A percentile compares a stretch with the other conserved stretches of the same genome.
Conservation (phyloP, 345 rosid genomes). For the Triadica sebifera region DNA sequence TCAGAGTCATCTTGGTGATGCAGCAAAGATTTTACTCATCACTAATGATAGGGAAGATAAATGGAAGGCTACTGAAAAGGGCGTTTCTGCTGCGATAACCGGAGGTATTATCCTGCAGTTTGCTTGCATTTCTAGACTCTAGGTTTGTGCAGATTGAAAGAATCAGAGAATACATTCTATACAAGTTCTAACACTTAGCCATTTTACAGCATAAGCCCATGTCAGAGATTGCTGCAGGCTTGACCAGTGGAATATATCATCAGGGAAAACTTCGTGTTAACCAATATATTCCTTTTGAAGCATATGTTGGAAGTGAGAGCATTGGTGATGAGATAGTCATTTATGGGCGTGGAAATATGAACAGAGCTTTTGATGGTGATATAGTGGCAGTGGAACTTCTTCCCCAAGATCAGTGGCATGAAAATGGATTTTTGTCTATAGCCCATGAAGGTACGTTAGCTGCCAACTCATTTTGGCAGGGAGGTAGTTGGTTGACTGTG, state of each 20-base stretch:
- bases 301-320: constrained; percentile 99
- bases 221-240: constrained; percentile 93
- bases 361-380: constrained; percentile 95
- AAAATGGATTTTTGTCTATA: constrained; percentile 65
- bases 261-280: constrained; percentile 97
- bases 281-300: constrained; percentile 93
- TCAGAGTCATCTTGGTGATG: constrained; percentile 76
- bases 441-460: constrained; percentile 72
- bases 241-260: constrained; percentile 87
- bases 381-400: constrained; percentile 90
- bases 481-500: too few species aligned
- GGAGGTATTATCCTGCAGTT: constrained; percentile 49
- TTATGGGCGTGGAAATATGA: constrained; percentile 90
- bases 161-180: constrained; percentile 9
- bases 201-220: constrained; percentile 88
- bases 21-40: constrained; percentile 63
- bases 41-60: constrained; percentile 91
- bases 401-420: constrained; percentile 85
- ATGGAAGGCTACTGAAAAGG: constrained; percentile 82
- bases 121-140: constrained; percentile 5
- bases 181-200: constrained; percentile 4
- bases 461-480: neutral
- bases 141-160: constrained; percentile 19
- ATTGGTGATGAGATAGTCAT: constrained; percentile 95
- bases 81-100: constrained; percentile 81